These are phyloP conservation scores for Fusarium sp. DNA, from an alignment of 2,329 filamentous ascomycete genomes.

Conservation along the genomic window DNA sequence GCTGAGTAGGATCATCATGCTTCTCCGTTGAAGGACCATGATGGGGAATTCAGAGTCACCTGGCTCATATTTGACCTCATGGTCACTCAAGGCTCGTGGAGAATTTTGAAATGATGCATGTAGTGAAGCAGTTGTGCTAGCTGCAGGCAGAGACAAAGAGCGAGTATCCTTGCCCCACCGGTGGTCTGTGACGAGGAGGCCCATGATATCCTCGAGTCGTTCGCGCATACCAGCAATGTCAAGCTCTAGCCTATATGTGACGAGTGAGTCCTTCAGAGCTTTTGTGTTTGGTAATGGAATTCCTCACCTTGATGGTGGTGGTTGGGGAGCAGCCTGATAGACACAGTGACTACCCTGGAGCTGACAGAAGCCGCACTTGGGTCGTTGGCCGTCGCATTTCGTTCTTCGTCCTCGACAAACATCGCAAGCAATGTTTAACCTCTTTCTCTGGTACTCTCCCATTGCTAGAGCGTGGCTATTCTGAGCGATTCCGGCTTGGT, in stretches of 20 bases:
- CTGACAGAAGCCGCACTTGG: neutral
- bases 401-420: neutral
- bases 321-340: neutral
- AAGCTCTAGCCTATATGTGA: neutral
- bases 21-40: neutral
- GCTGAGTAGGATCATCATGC: constrained; percentile 5
- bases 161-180: neutral
- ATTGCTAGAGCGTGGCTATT: neutral
- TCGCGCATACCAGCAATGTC: constrained; percentile 4
- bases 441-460: neutral
- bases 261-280: neutral
- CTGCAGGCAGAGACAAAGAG: neutral
- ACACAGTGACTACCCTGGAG: neutral
- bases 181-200: neutral
- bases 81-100: neutral
- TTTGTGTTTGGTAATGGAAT: constrained; percentile 42
- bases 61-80: neutral
- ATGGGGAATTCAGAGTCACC: neutral
- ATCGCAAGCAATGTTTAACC: neutral
- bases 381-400: neutral
- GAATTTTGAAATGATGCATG: neutral
- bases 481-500: neutral
- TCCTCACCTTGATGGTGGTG: neutral
- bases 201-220: constrained; percentile 5
- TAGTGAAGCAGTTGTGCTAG: neutral